phyloP scores from a whole-genome alignment of 1,284 basidiomycete genomes.

The Ganoderma leucocontextum region DNA sequence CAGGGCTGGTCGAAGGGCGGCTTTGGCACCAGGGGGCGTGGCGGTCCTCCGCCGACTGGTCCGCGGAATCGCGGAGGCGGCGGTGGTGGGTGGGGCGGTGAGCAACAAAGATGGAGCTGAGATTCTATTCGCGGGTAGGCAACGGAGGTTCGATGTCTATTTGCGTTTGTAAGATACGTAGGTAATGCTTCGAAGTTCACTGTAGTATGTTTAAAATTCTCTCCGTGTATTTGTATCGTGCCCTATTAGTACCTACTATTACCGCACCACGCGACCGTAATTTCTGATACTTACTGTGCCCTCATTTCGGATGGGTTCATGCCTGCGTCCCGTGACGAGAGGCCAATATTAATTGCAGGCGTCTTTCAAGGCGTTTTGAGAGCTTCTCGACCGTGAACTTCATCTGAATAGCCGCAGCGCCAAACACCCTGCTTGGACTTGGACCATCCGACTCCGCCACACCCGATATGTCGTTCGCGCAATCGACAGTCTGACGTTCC shows the following conservation, averaged over 20 bases:
- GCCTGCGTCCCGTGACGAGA: not conserved
- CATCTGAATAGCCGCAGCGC: too few species aligned
- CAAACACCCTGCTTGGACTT: too few species aligned
- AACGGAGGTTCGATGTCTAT: not conserved
- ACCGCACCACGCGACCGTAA: not conserved
- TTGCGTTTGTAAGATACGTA: not conserved
- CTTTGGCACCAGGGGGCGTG: conserved; percentile 34
- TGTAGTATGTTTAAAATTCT: not conserved
- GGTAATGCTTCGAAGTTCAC: conserved; percentile 5
- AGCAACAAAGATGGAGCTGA: conserved; percentile 29
- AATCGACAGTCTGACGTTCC: too few species aligned
- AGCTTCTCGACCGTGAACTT: too few species aligned
- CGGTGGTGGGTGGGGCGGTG: conserved; percentile 33
- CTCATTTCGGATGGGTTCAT: not conserved
- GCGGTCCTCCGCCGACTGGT: conserved; percentile 28
- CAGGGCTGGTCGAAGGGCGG: conserved; percentile 58
- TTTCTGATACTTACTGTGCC: not conserved
- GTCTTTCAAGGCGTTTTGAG: too few species aligned
- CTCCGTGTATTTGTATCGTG: conserved; percentile 13
- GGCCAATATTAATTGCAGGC: too few species aligned
- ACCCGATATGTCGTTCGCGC: too few species aligned
- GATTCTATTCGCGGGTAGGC: not conserved
- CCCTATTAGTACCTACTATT: not conserved
- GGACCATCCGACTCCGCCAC: too few species aligned
- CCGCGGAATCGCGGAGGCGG: conserved; percentile 28